These are phyloP conservation scores for Globisporangium canariense DNA, from an alignment of 352 stramenopile species.

Conservation along the genomic window DNA sequence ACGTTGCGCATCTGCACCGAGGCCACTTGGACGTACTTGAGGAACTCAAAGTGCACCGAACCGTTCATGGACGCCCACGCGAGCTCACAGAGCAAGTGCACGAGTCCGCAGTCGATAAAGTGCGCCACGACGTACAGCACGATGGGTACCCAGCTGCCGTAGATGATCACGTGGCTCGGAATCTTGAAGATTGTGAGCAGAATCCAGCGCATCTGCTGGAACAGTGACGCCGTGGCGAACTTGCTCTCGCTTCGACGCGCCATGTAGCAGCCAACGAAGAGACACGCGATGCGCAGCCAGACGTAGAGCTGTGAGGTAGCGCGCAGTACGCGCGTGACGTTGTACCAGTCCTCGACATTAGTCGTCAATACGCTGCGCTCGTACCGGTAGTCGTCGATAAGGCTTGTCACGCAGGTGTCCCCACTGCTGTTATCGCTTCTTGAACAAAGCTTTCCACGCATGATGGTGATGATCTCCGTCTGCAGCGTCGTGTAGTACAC, in stretches of 20 bases:
- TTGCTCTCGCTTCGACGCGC: not conserved
- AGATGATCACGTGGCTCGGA: slow-evolving; percentile 20
- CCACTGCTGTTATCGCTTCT: not conserved
- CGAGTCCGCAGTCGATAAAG: slow-evolving; percentile 12
- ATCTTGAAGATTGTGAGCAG: slow-evolving; percentile 14
- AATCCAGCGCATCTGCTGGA: not conserved
- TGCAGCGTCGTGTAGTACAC: not conserved
- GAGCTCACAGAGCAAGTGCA: slow-evolving; percentile 17
- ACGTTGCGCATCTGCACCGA: slow-evolving; percentile 21
- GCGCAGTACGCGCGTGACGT: slow-evolving; percentile 24
- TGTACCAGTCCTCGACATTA: slow-evolving; percentile 34
- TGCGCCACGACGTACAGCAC: slow-evolving; percentile 15
- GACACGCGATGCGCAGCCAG: not conserved
- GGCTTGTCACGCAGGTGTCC: not conserved
- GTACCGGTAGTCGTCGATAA: slow-evolving; percentile 23
- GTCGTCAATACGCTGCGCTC: slow-evolving; percentile 33
- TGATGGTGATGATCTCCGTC: not conserved
- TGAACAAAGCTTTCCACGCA: not conserved
- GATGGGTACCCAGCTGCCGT: slow-evolving; percentile 21
- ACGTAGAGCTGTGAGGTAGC: slow-evolving; percentile 34
- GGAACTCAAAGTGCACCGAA: slow-evolving; percentile 15
- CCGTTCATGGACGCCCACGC: slow-evolving; percentile 19
- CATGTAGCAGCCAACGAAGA: slow-evolving; percentile 14
- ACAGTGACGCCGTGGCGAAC: not conserved
- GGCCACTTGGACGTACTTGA: slow-evolving; percentile 15